A percentile compares a stretch with the other conserved stretches of the same genome.
Conservation (phyloP, 2,329 filamentous ascomycete genomes). For the Juglanconis oblonga region DNA sequence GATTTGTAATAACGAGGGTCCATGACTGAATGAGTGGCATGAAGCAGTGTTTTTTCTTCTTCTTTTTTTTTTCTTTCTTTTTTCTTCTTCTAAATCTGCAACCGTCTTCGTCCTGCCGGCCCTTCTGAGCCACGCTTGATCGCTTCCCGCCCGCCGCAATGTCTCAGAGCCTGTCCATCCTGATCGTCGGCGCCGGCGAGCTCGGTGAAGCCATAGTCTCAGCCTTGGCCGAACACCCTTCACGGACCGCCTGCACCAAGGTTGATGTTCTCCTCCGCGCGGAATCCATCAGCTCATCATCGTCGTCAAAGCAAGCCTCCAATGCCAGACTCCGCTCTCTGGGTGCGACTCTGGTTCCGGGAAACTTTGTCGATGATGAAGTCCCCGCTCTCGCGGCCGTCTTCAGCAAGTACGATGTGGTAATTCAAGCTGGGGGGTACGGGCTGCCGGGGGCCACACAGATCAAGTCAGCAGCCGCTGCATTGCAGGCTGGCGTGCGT, state of each 20-base stretch:
- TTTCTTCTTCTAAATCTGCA: too few relatives aligned
- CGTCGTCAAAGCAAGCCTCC: conserved; percentile 33
- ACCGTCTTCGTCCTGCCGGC: too few relatives aligned
- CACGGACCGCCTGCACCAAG: conserved; percentile 28
- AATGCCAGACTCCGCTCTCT: conserved; percentile 33
- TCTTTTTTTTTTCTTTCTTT: too few relatives aligned
- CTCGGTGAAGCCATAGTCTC: conserved; percentile 56
- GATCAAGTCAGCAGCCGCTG: conserved; percentile 54
- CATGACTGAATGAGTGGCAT: too few relatives aligned
- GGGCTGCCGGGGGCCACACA: conserved; percentile 53
- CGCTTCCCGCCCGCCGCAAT: background rate
- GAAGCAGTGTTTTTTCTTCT: too few relatives aligned
- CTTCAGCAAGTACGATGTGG: conserved; percentile 46
- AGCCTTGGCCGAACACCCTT: conserved; percentile 45
- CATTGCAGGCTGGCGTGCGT: conserved; percentile 44
- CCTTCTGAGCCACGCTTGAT: too few relatives aligned
- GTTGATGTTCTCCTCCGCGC: conserved; percentile 55
- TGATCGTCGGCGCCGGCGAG: conserved; percentile 66
- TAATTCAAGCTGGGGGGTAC: conserved; percentile 64
- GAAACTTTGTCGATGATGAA: conserved; percentile 40
- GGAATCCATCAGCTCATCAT: conserved; percentile 38
- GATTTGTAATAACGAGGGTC: too few relatives aligned
- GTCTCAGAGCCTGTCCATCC: conserved; percentile 33
- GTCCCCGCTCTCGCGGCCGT: conserved; percentile 35
- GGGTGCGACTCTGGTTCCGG: conserved; percentile 39